Conservation (phyloP, 2,329 filamentous ascomycete genomes). For the Stagonosporopsis vannaccii region DNA sequence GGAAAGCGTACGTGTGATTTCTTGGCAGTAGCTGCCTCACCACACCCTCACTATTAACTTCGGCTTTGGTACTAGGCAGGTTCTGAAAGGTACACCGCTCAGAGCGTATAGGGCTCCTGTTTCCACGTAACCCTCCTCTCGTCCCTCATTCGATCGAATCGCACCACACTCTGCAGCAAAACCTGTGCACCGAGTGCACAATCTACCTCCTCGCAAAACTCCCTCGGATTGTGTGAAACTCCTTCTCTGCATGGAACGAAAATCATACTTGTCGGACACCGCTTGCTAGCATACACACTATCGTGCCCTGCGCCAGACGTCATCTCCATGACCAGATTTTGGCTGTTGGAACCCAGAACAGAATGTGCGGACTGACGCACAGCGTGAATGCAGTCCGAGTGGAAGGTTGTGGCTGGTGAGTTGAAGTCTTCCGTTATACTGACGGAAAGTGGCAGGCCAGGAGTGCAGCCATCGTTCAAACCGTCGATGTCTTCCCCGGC, state of each 20-base stretch:
- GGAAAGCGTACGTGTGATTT: background rate
- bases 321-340: conserved; percentile 65
- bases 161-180: conserved; percentile 58
- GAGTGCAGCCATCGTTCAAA: conserved; percentile 54
- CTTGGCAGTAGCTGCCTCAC: background rate
- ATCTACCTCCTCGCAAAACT: conserved; percentile 56
- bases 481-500: conserved; percentile 62
- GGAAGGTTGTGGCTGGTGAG: conserved; percentile 65
- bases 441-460: conserved; percentile 61
- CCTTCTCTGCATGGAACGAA: conserved; percentile 58
- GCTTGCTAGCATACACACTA: conserved; percentile 54
- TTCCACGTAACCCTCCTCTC: conserved; percentile 44
- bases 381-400: conserved; percentile 70
- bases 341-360: conserved; percentile 58
- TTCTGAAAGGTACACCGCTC: background rate
- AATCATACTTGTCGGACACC: conserved; percentile 58
- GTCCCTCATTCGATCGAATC: conserved; percentile 57
- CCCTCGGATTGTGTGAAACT: conserved; percentile 57
- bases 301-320: conserved; percentile 72
- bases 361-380: conserved; percentile 68
- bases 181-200: conserved; percentile 59
- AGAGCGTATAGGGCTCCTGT: conserved; percentile 37
- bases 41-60: background rate
- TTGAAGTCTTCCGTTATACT: conserved; percentile 69
- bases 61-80: background rate